Percentiles rank a stretch among this genome's conserved stretches.
phyloP scores from a whole-genome alignment of 1,284 basidiomycete species.

The Kwoniella shivajii region DNA sequence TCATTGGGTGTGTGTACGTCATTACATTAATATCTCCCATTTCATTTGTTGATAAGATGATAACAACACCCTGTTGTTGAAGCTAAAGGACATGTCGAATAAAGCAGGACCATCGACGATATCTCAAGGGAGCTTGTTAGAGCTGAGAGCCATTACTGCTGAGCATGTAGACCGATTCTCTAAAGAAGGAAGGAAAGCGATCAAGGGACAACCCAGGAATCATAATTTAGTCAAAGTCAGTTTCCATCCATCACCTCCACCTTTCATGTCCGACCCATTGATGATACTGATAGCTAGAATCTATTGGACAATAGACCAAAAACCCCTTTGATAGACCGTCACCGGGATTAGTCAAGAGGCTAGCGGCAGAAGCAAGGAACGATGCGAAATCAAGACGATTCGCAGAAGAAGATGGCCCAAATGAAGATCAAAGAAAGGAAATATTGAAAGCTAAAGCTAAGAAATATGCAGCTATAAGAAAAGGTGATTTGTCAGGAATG shows the following conservation, averaged over 20 bases:
- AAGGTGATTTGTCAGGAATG: slow-evolving; percentile 78
- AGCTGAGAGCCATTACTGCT: slow-evolving; percentile 51
- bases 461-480: slow-evolving; percentile 76
- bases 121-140: slow-evolving; percentile 46
- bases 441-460: slow-evolving; percentile 74
- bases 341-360: slow-evolving; percentile 49
- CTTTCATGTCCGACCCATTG: not conserved
- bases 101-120: slow-evolving; percentile 24
- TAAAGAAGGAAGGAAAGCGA: slow-evolving; percentile 46
- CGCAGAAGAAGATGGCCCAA: slow-evolving; percentile 36
- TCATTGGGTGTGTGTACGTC: too few species aligned
- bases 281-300: not conserved
- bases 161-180: slow-evolving; percentile 51
- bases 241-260: slow-evolving; percentile 6
- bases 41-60: not conserved
- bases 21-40: not conserved
- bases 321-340: slow-evolving; percentile 51
- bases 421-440: slow-evolving; percentile 44
- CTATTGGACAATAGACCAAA: slow-evolving; percentile 23
- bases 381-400: slow-evolving; percentile 45
- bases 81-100: not conserved
- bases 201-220: slow-evolving; percentile 34
- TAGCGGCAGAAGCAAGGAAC: slow-evolving; percentile 48
- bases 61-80: not conserved
- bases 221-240: slow-evolving; percentile 24